A percentile compares a stretch with the other conserved stretches of the same genome.
Evolutionary conservation across 2,329 filamentous ascomycete species (phyloP).

Genomic region (Helotiales sp.): DNA sequence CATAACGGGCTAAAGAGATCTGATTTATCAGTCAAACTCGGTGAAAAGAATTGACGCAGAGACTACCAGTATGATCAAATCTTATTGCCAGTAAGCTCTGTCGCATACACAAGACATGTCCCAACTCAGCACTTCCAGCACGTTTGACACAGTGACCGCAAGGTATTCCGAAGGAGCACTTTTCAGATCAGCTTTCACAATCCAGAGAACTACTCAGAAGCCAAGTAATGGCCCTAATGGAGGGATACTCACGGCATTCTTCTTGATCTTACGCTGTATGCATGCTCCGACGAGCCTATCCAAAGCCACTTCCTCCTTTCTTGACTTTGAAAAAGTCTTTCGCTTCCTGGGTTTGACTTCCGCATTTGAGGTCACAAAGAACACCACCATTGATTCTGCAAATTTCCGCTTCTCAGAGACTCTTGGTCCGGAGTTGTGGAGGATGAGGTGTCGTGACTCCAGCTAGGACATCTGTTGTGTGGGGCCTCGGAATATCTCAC

Average conservation of each 20-base stretch:
- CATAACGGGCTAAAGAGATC: background rate
- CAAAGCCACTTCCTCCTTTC: background rate
- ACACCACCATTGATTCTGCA: background rate
- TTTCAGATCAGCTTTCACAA: background rate
- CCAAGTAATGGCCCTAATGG: too few relatives aligned
- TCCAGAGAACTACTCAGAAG: too few relatives aligned
- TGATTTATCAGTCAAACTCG: background rate
- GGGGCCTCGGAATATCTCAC: too few relatives aligned
- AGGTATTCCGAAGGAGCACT: slow-evolving; percentile 11
- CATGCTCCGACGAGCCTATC: slow-evolving; percentile 1
- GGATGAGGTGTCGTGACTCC: too few relatives aligned
- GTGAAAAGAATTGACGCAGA: background rate
- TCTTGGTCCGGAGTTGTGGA: background rate
- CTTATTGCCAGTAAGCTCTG: background rate
- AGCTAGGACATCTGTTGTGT: too few relatives aligned
- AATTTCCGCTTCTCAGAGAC: background rate
- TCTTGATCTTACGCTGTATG: slow-evolving; percentile 10
- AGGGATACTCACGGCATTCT: background rate
- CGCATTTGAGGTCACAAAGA: background rate
- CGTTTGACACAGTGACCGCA: slow-evolving; percentile 10
- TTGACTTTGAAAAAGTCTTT: background rate
- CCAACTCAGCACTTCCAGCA: background rate
- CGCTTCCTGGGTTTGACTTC: background rate
- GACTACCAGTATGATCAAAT: slow-evolving; percentile 4
- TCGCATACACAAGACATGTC: slow-evolving; percentile 8